These are phyloP conservation scores for Drechmeria coniospora DNA, from an alignment of 2,329 filamentous ascomycete genomes.

Conservation along the genomic window DNA sequence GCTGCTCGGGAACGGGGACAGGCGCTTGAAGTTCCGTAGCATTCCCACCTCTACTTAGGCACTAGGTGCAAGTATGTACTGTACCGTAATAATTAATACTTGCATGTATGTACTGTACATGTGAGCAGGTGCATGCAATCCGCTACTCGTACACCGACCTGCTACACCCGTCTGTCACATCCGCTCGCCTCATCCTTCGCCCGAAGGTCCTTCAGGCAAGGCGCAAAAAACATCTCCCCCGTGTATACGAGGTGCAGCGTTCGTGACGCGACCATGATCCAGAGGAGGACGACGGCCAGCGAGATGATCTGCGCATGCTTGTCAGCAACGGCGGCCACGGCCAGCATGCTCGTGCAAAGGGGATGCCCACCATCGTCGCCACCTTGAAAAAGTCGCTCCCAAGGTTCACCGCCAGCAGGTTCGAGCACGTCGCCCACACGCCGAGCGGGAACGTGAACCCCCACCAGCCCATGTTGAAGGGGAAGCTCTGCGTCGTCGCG, in stretches of 20 bases:
- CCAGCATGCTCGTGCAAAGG: not conserved
- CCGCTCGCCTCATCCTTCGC: conserved; percentile 15
- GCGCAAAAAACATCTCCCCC: conserved; percentile 29
- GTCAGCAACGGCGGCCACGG: conserved; percentile 4
- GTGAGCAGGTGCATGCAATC: too few relatives aligned
- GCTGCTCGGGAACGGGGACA: too few relatives aligned
- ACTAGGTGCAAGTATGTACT: too few relatives aligned
- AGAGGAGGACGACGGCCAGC: conserved; percentile 23
- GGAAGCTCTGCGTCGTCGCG: conserved; percentile 21
- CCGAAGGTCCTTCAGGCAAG: conserved; percentile 23
- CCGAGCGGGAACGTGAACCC: conserved; percentile 31
- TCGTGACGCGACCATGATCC: conserved; percentile 23
- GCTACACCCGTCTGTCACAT: conserved; percentile 14
- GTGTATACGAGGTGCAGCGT: conserved; percentile 22
- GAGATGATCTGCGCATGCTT: conserved; percentile 21
- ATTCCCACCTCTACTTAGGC: too few relatives aligned
- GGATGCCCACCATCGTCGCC: conserved; percentile 16
- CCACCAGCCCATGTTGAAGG: conserved; percentile 34
- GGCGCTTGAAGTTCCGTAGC: too few relatives aligned
- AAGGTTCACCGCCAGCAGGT: conserved; percentile 22
- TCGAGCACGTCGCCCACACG: conserved; percentile 26
- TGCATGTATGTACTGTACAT: too few relatives aligned
- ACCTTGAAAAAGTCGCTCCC: conserved; percentile 28
- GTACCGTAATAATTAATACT: too few relatives aligned
- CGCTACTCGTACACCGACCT: not conserved